These are phyloP conservation scores for Nannizzia gypsea DNA, from an alignment of 2,329 filamentous ascomycete species.

Conservation along the genomic window DNA sequence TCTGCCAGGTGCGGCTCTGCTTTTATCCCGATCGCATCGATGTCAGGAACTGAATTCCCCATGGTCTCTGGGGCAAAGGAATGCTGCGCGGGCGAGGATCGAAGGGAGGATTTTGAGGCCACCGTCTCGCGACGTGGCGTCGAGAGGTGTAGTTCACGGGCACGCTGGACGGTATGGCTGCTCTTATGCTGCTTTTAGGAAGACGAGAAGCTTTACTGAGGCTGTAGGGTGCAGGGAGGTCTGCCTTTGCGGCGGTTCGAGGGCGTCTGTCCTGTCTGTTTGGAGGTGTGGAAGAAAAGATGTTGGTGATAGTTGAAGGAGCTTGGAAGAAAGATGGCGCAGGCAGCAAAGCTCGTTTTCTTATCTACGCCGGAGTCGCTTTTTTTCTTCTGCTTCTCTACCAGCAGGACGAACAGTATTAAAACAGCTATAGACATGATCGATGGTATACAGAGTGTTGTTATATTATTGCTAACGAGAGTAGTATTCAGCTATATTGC, in stretches of 20 bases:
- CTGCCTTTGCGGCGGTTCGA: not conserved
- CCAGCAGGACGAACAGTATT: too few relatives aligned
- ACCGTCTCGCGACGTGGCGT: constrained; percentile 3
- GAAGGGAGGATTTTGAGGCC: not conserved
- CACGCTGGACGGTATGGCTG: not conserved
- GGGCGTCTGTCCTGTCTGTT: not conserved
- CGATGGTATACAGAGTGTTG: not conserved
- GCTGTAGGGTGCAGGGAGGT: not conserved
- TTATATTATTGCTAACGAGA: not conserved
- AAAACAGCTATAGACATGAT: too few relatives aligned
- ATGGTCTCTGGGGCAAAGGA: constrained; percentile 17
- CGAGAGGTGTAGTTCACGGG: not conserved
- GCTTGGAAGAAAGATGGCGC: not conserved
- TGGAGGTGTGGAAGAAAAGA: not conserved
- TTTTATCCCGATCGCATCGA: constrained; percentile 46
- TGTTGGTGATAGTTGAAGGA: not conserved
- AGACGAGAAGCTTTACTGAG: not conserved
- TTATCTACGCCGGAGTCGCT: not conserved
- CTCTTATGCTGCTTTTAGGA: not conserved
- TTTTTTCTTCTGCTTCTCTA: not conserved
- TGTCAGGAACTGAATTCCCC: constrained; percentile 31
- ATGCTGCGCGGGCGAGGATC: not conserved
- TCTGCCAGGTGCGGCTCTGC: constrained; percentile 49
- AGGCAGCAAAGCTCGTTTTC: not conserved
- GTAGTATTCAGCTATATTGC: not conserved